Percentiles rank a stretch among this genome's conserved stretches.
phyloP scores from a whole-genome alignment of 352 stramenopile species.

The Phytophthora megakarya region DNA sequence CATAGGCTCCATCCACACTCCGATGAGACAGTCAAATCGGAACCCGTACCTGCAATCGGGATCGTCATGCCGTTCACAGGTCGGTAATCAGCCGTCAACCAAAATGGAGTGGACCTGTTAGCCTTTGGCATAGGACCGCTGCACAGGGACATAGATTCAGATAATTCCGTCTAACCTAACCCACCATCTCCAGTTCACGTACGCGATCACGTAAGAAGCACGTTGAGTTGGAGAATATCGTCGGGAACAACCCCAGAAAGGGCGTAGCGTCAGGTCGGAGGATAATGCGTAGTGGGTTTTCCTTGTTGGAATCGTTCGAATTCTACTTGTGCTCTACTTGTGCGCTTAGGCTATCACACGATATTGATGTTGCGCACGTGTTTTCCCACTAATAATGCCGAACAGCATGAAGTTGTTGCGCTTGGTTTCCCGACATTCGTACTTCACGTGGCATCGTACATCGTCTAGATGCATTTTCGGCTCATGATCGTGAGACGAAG shows the following conservation, averaged over 20 bases:
- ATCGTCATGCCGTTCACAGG: conserved; percentile 10
- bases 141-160: conserved; percentile 8
- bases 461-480: conserved; percentile 8
- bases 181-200: background rate
- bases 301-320: conserved; percentile 9
- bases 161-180: conserved; percentile 11
- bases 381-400: conserved; percentile 21
- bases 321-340: too few relatives aligned
- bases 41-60: background rate
- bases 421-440: too few relatives aligned
- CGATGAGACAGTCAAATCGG: conserved; percentile 1
- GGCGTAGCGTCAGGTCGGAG: background rate
- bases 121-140: conserved; percentile 12
- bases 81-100: conserved; percentile 30
- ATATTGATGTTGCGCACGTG: conserved; percentile 6
- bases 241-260: background rate
- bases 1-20: conserved; percentile 7
- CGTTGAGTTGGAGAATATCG: conserved; percentile 1
- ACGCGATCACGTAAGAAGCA: background rate
- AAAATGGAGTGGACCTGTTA: conserved; percentile 8
- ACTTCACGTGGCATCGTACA: conserved; percentile 5
- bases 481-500: too few relatives aligned
- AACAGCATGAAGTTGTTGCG: conserved; percentile 14
- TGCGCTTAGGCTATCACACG: background rate
- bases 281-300: conserved; percentile 7